A percentile compares a stretch with the other conserved stretches of the same genome.
These are phyloP conservation scores for Gomphus bonarii DNA, from an alignment of 1,284 basidiomycete genomes.

Conservation along the genomic window DNA sequence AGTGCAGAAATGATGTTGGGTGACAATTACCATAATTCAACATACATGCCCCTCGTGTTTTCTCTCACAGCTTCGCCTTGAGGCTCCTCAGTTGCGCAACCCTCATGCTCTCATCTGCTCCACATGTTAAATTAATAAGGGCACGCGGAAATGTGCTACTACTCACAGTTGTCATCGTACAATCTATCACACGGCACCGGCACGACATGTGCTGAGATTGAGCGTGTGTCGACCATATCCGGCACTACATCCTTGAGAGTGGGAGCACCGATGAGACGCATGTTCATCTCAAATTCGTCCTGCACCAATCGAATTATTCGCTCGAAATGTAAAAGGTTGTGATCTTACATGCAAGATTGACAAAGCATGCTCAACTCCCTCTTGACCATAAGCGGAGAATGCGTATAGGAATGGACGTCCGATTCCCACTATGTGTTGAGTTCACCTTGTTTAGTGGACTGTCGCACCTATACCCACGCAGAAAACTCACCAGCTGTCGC, in stretches of 20 bases:
- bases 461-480: background rate
- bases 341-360: conserved; percentile 62
- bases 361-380: conserved; percentile 70
- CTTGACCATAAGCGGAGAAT: conserved; percentile 79
- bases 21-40: background rate
- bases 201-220: conserved; percentile 51
- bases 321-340: conserved; percentile 13
- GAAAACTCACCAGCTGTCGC: conserved; percentile 65
- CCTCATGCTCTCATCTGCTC: conserved; percentile 34
- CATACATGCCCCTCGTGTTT: background rate
- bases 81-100: conserved; percentile 39
- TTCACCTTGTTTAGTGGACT: background rate
- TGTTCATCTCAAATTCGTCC: conserved; percentile 94
- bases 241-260: conserved; percentile 71
- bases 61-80: conserved; percentile 38
- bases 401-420: conserved; percentile 85
- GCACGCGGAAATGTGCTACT: background rate
- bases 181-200: conserved; percentile 61
- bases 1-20: background rate
- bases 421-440: conserved; percentile 43
- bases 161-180: conserved; percentile 71
- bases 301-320: conserved; percentile 22
- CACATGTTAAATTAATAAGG: background rate
- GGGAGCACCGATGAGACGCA: conserved; percentile 79
- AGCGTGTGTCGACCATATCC: conserved; percentile 81